phyloP scores from a whole-genome alignment of 164 flowering plant species.

The Magnolia kwangsiensis region DNA sequence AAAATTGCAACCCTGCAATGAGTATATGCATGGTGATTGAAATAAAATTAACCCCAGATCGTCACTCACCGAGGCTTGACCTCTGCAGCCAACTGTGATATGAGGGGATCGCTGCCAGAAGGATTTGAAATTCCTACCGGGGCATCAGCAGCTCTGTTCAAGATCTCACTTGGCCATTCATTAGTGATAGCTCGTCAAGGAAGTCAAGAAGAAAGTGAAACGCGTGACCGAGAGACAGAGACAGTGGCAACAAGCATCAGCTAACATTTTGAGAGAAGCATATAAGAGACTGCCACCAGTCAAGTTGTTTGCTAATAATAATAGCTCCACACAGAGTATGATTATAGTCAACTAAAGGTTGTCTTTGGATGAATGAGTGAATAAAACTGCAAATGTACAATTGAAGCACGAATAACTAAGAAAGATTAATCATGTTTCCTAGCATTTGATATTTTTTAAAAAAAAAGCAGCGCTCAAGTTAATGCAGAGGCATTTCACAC shows the following conservation, averaged over 20 bases:
- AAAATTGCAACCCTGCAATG: not conserved
- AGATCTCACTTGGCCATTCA: slow-evolving; percentile 91
- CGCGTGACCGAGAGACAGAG: not conserved
- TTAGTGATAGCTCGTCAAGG: slow-evolving; percentile 74
- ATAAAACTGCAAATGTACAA: not conserved
- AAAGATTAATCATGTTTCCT: too few relatives aligned
- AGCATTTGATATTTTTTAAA: too few relatives aligned
- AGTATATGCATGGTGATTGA: not conserved
- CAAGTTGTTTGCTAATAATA: too few relatives aligned
- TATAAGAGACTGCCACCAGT: not conserved
- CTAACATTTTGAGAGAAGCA: not conserved
- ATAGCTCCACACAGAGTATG: not conserved
- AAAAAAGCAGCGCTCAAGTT: too few relatives aligned
- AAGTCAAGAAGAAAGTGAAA: slow-evolving; percentile 20
- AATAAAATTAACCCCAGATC: not conserved
- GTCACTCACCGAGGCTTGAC: slow-evolving; percentile 84
- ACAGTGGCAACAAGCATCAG: not conserved
- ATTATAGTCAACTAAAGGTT: not conserved
- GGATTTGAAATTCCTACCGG: slow-evolving; percentile 57
- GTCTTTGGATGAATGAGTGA: too few relatives aligned
- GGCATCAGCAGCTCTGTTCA: slow-evolving; percentile 53
- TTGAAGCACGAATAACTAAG: not conserved
- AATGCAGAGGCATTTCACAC: too few relatives aligned
- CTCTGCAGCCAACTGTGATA: slow-evolving; percentile 79
- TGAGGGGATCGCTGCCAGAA: slow-evolving; percentile 45